phyloP scores from a whole-genome alignment of 2,329 filamentous ascomycete species.

The Zymoseptoria pseudotritici region DNA sequence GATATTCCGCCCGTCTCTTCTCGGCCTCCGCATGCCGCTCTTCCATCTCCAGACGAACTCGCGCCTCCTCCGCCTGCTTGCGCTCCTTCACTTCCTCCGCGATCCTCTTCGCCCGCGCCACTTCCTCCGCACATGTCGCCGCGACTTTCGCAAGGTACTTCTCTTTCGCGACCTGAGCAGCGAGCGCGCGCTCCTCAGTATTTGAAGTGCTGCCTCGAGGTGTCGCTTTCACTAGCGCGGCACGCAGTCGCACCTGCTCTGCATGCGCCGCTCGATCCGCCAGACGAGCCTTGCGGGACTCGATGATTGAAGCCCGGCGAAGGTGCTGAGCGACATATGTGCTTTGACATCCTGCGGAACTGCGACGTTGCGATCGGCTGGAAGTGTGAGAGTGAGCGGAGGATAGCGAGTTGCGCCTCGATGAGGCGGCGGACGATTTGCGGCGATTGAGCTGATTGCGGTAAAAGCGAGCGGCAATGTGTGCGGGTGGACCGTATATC shows the following conservation, averaged over 20 bases:
- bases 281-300: slow-evolving; percentile 70
- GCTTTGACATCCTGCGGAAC: slow-evolving; percentile 48
- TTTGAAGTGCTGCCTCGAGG: slow-evolving; percentile 51
- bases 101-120: slow-evolving; percentile 73
- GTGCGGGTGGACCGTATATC: slow-evolving; percentile 61
- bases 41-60: slow-evolving; percentile 67
- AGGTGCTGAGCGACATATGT: slow-evolving; percentile 72
- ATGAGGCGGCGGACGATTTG: slow-evolving; percentile 69
- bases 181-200: slow-evolving; percentile 68
- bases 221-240: slow-evolving; percentile 64
- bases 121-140: slow-evolving; percentile 73
- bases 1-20: slow-evolving; percentile 53
- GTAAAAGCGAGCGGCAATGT: slow-evolving; percentile 73
- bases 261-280: slow-evolving; percentile 75
- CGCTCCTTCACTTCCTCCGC: slow-evolving; percentile 75
- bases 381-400: slow-evolving; percentile 67
- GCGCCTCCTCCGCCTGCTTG: slow-evolving; percentile 64
- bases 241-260: slow-evolving; percentile 71
- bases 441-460: slow-evolving; percentile 52
- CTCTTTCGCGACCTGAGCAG: slow-evolving; percentile 70
- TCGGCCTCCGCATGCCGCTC: slow-evolving; percentile 73
- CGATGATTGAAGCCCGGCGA: slow-evolving; percentile 71
- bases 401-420: slow-evolving; percentile 71
- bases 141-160: slow-evolving; percentile 76
- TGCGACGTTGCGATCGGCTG: slow-evolving; percentile 44